Evolutionary conservation across 345 rosid genomes (phyloP).

Genomic region (Syzygium jambos): DNA sequence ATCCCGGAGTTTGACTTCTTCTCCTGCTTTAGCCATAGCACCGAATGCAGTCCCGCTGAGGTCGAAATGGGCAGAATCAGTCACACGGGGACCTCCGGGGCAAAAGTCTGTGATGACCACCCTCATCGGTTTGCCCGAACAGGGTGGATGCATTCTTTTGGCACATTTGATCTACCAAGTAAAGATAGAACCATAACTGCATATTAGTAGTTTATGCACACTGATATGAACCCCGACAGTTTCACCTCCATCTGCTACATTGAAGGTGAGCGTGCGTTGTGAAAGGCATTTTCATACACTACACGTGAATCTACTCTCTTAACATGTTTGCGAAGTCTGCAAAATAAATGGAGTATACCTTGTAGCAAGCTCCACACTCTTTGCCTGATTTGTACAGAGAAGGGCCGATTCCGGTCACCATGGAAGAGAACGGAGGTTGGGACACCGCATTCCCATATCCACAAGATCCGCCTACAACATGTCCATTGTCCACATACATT

Average conservation of each 20-base stretch:
- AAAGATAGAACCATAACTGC: not conserved
- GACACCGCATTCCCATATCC: conserved; percentile 38
- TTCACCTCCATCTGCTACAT: not conserved
- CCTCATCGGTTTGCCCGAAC: conserved; percentile 29
- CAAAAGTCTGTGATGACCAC: conserved; percentile 46
- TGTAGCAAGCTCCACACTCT: conserved; percentile 53
- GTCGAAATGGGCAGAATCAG: conserved; percentile 41
- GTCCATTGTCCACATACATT: not conserved
- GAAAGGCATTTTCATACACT: not conserved
- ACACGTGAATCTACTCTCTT: not conserved
- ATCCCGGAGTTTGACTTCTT: conserved; percentile 20
- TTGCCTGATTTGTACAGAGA: conserved; percentile 35
- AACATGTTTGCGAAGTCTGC: not conserved
- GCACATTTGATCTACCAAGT: conserved; percentile 31
- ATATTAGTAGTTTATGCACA: not conserved
- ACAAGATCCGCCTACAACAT: conserved; percentile 43
- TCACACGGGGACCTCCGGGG: conserved; percentile 25
- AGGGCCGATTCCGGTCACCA: conserved; percentile 34
- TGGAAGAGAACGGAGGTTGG: conserved; percentile 29
- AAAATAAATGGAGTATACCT: conserved; percentile 3
- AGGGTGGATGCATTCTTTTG: conserved; percentile 12
- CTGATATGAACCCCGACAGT: not conserved
- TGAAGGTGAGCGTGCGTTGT: not conserved
- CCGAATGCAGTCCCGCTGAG: conserved; percentile 43
- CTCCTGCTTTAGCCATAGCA: conserved; percentile 35